phyloP scores from a whole-genome alignment of 1,139 yeast species.

The Saccharomycopsis hybrid region DNA sequence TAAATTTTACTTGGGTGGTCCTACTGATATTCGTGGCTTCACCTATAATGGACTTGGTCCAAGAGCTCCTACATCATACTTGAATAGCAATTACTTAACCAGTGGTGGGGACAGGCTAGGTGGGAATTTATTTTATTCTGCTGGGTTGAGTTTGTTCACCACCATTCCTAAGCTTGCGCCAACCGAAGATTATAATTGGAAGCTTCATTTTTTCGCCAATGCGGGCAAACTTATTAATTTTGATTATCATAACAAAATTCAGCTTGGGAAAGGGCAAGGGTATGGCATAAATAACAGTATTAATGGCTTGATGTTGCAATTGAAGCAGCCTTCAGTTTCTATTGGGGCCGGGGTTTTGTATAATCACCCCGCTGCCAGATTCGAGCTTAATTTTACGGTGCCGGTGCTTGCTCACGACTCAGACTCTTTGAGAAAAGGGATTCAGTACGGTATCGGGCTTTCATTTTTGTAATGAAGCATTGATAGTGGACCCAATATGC shows the following conservation, averaged over 20 bases:
- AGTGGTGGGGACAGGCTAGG: constrained; percentile 48
- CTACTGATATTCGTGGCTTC: constrained; percentile 78
- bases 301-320: constrained; percentile 21
- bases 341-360: constrained; percentile 74
- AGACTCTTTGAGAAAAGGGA: constrained; percentile 73
- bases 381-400: constrained; percentile 79
- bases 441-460: constrained; percentile 90
- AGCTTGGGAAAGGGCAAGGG: constrained; percentile 18
- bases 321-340: constrained; percentile 46
- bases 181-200: constrained; percentile 50
- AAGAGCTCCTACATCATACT: constrained; percentile 32
- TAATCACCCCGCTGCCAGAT: constrained; percentile 84
- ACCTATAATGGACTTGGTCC: constrained; percentile 82
- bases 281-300: constrained; percentile 25
- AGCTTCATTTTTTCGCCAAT: constrained; percentile 64
- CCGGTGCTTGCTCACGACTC: constrained; percentile 62
- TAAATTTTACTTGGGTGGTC: constrained; percentile 66
- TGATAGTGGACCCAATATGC: too few species aligned
- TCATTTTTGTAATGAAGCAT: constrained; percentile 70
- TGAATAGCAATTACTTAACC: constrained; percentile 5
- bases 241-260: too few species aligned
- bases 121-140: constrained; percentile 68
- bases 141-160: constrained; percentile 64
- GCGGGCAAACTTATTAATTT: constrained; percentile 59
- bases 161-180: constrained; percentile 51